Base-by-base conservation (phyloP, 2,329 filamentous ascomycete genomes). In the Exophiala aquamarina region DNA sequence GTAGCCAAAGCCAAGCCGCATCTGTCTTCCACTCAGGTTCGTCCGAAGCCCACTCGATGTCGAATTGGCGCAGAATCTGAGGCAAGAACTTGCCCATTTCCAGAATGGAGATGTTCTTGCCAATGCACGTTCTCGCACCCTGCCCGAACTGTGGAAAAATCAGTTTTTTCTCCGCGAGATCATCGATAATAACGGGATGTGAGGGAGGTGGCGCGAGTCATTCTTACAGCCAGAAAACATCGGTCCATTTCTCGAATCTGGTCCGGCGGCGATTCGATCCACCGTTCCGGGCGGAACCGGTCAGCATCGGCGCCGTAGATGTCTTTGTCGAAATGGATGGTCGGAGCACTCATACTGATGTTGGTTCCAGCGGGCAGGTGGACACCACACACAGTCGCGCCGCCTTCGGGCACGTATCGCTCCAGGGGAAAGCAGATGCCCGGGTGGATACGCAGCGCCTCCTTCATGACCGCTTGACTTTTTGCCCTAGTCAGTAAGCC, bases 201-300 rank as follows among this genome's bases (percentile, higher is more conserved):
- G 6, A 26, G 23, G 6, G 6, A 26, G 6, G 23, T 26, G 6
- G 23, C 11, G 23, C 18, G 23, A 26, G 23, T 26, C 23, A 6
- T 26, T 26, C 40, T 42, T 45, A 45, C 43, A n/a, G 34, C 20
- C 9, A 45, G 33, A 7, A 45, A 20, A 19, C 15, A 28, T 5
- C 43, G 19, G 15, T 66, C 61, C 59, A 72, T 65, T 13, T 45
- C 29, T 41, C 63, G 61, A 14, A 60, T 32, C n/a, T 32, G 40
- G 6, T 59, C 50, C 15, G 58, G 51, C 4, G 45, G 52, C 8
- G 56, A 63, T 3, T 66, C 62, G 1, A 75, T 50, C 73, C 73
- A 77, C 10, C 74, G 58, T 47, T 75, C 72, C 0, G 73, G 73
- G n/a, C 58, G 50, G 50, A 70, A 76, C 1, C 23, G 17, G 4